These are phyloP conservation scores for Exophiala viscosa DNA, from an alignment of 2,329 filamentous ascomycete genomes.

Conservation along the genomic window DNA sequence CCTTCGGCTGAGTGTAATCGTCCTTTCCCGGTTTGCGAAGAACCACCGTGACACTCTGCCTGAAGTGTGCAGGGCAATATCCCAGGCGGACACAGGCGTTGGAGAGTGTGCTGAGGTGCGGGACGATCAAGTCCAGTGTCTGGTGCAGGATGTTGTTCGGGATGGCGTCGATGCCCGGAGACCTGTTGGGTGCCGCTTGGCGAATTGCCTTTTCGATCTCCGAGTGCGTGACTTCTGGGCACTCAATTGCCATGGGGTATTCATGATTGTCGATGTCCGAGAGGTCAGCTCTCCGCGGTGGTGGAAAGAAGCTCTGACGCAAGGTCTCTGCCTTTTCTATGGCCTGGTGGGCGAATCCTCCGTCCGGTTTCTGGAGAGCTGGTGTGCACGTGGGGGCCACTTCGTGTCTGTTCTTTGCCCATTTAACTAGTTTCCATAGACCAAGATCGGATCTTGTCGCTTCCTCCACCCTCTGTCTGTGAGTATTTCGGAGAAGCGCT, in stretches of 20 bases:
- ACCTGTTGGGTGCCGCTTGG: slow-evolving; percentile 26
- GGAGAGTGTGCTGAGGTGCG: slow-evolving; percentile 2
- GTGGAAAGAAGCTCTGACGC: slow-evolving; percentile 24
- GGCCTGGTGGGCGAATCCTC: background rate
- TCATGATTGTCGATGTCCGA: background rate
- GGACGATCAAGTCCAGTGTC: slow-evolving; percentile 9
- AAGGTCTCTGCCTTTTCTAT: slow-evolving; percentile 16
- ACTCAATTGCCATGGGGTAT: background rate
- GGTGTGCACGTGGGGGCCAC: slow-evolving; percentile 15
- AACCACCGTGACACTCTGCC: slow-evolving; percentile 20
- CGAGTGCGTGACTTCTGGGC: slow-evolving; percentile 17
- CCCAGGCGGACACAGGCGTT: slow-evolving; percentile 14
- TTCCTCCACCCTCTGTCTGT: slow-evolving; percentile 29
- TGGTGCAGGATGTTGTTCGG: slow-evolving; percentile 13
- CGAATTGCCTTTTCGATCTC: slow-evolving; percentile 28
- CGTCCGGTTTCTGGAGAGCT: slow-evolving; percentile 4
- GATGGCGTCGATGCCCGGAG: slow-evolving; percentile 28
- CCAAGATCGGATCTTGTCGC: slow-evolving; percentile 24
- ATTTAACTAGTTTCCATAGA: slow-evolving; percentile 29
- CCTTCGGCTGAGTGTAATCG: slow-evolving; percentile 21
- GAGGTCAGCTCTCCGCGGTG: background rate
- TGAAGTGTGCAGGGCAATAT: slow-evolving; percentile 25
- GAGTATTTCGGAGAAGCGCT: slow-evolving; percentile 19
- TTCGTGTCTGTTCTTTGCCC: slow-evolving; percentile 28
- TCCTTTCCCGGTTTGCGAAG: slow-evolving; percentile 25